Evolutionary conservation across 2,329 filamentous ascomycete genomes (phyloP).

Genomic region (Nothopassalora personata): DNA sequence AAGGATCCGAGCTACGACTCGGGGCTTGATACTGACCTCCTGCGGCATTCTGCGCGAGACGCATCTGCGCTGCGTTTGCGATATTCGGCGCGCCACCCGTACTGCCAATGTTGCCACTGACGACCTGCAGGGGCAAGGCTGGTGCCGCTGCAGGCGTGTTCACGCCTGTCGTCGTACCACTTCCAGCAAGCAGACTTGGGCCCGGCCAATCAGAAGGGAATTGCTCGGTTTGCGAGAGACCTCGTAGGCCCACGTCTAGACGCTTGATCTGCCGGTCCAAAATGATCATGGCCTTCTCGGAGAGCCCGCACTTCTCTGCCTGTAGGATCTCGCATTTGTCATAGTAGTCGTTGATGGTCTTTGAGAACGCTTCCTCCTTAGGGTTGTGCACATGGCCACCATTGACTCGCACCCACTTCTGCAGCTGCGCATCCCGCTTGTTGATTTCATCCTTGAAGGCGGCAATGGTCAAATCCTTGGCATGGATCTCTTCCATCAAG

Average conservation of each 20-base stretch:
- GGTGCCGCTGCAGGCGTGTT: slow-evolving; percentile 34
- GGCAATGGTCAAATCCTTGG: slow-evolving; percentile 69
- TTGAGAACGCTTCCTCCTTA: slow-evolving; percentile 64
- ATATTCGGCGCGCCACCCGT: slow-evolving; percentile 47
- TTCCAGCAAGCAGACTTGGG: slow-evolving; percentile 52
- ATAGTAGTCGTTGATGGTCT: slow-evolving; percentile 63
- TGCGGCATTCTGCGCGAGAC: slow-evolving; percentile 35
- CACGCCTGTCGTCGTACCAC: slow-evolving; percentile 26
- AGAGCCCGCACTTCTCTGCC: slow-evolving; percentile 67
- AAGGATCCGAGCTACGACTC: background rate
- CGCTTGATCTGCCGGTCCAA: slow-evolving; percentile 60
- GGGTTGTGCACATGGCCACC: slow-evolving; percentile 69
- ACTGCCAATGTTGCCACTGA: slow-evolving; percentile 50
- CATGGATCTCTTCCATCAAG: slow-evolving; percentile 74
- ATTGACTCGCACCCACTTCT: slow-evolving; percentile 75
- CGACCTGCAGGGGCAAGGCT: slow-evolving; percentile 48
- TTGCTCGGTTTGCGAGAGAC: slow-evolving; percentile 54
- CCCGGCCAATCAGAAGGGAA: slow-evolving; percentile 55
- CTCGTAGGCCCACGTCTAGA: slow-evolving; percentile 57
- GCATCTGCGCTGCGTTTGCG: slow-evolving; percentile 46
- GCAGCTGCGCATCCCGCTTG: slow-evolving; percentile 67
- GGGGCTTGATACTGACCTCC: slow-evolving; percentile 6
- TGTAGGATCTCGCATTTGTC: slow-evolving; percentile 64
- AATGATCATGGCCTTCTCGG: slow-evolving; percentile 59
- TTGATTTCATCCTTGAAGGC: slow-evolving; percentile 65